Conservation (phyloP, 805 yeast genomes). For the Candida vartiovaarae region DNA sequence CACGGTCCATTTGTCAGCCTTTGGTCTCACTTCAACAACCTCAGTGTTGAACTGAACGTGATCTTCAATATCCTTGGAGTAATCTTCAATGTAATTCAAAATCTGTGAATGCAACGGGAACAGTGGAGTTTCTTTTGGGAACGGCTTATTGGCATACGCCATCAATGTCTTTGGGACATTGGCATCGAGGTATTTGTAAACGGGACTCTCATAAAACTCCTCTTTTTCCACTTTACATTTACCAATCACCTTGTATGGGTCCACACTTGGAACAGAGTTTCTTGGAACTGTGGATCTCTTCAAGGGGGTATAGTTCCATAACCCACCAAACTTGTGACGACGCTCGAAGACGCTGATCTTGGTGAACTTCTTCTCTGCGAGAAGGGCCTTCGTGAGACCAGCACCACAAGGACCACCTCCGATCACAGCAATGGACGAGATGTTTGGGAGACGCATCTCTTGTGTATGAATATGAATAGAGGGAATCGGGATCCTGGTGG, state of each 20-base stretch:
- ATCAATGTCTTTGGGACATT: constrained; percentile 59
- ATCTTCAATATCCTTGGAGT: constrained; percentile 37
- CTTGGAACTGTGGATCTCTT: constrained; percentile 7
- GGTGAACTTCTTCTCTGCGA: constrained; percentile 39
- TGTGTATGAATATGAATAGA: not conserved
- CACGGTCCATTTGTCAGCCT: constrained; percentile 36
- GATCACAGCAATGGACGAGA: constrained; percentile 45
- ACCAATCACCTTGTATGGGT: constrained; percentile 18
- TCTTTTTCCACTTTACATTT: constrained; percentile 20
- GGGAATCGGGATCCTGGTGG: too few species aligned
- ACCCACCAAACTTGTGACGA: constrained; percentile 60
- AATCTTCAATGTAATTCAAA: constrained; percentile 49
- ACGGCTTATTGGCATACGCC: constrained; percentile 54
- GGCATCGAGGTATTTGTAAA: constrained; percentile 63
- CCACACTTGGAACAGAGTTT: constrained; percentile 24
- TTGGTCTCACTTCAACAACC: constrained; percentile 34
- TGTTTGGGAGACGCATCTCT: not conserved
- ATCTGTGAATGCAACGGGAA: constrained; percentile 63
- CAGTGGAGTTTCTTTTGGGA: constrained; percentile 36
- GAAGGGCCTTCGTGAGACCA: constrained; percentile 56
- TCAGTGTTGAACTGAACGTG: constrained; percentile 39
- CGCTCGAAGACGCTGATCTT: constrained; percentile 54
- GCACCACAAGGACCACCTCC: constrained; percentile 80
- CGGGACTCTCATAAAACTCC: constrained; percentile 42
- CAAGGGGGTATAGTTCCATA: constrained; percentile 52